Evolutionary conservation across 345 rosid genomes (phyloP), one percentile per base, ranked within the genome.

Genomic region (Draba incana): DNA sequence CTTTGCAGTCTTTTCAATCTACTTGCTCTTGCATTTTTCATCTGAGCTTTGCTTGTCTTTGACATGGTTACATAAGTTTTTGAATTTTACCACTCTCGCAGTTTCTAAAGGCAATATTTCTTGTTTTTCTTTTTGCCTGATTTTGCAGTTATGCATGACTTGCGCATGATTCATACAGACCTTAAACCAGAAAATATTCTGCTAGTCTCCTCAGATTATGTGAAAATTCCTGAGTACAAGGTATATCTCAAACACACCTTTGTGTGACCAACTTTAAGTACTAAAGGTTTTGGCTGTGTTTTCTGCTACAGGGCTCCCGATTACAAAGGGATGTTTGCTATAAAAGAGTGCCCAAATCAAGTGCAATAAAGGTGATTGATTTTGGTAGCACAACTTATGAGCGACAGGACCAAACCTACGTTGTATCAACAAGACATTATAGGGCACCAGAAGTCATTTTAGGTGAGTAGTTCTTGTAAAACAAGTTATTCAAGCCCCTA

Each of bases 391-490:
- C 97, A 46, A 84, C 90, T 33, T 85, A 81, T 77, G 92, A 91
- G 59, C 88, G 90, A 30, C 92, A 81, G 71, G 93, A 88, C 63
- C 97, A 91, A 65, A 85, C 70, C 35, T 91, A 86, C 73, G 78
- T 88, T 67, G 93, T 91, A 25, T 90, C 97, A 13, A 88, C 97
- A 0, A 79, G 97, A 27, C 97, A 90, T 75, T 90, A 90, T 70
- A 86, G 97, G 50, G 97, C 97, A 15, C 97, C 96, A 0, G 97
- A 91, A 75, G 96, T 91, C 51, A 88, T 91, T 59, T 83, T 91
- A 41, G 97, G 97, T 88, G 77, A 51, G 73, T 37, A n/a, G 35
- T 43, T 55, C 12, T 9, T 25, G 31, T 10, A 5, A 30, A 45
- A 45, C 27, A 54, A 20, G 3, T 68, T 24, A 37, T 20, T 6